Evolutionary conservation across 2,329 filamentous ascomycete genomes (phyloP), one percentile per base, ranked within the genome.

Genomic region (Pezicula carpinea): DNA sequence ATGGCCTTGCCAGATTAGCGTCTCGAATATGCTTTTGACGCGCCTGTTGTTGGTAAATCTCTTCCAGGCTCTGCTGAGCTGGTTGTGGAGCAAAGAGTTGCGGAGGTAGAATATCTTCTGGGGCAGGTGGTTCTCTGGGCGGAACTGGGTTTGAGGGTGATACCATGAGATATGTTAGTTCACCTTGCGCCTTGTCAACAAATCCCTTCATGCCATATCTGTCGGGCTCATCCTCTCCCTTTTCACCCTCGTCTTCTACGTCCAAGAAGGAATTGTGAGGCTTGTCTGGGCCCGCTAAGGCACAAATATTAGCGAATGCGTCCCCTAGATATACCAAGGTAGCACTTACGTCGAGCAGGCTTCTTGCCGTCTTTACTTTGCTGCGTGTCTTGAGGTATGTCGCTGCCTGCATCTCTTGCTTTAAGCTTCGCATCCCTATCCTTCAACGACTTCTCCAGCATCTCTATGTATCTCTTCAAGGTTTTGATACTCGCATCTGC

Each of bases 401-500:
- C 1, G 13, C 69, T 63, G 66, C 74, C 53, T 65, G 74, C 54
- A 64, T 59, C 41, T 70, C 70, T 59, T 58, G 76, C 69, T 54
- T 83, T 69, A 45, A 74, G 72, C 69, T 90, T 85, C 67, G 88
- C 84, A 18, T 87, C 78, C 70, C 96, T 89, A 53, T 89, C 86
- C 68, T 87, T 90, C 60, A 96, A 74, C 53, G 92, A 93, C 59
- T 83, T 82, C 70, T 97, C 91, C 53, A 97, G 77, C 69, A 97
- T 89, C 46, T 83, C 77, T 49, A 97, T 87, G 63, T 96, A 95
- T 72, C 90, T 90, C 65, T 89, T 90, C 46, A 96, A 72, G 29
- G 90, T 89, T 68, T 91, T 90, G 60, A 95, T 91, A 48, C 91
- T 82, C 52, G 88, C 86, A 68, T 95, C 93, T 43, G 88, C 85